Evolutionary conservation across 1,284 basidiomycete species (phyloP), one percentile per base, ranked within the genome.

Genomic region (Ustilago nuda): DNA sequence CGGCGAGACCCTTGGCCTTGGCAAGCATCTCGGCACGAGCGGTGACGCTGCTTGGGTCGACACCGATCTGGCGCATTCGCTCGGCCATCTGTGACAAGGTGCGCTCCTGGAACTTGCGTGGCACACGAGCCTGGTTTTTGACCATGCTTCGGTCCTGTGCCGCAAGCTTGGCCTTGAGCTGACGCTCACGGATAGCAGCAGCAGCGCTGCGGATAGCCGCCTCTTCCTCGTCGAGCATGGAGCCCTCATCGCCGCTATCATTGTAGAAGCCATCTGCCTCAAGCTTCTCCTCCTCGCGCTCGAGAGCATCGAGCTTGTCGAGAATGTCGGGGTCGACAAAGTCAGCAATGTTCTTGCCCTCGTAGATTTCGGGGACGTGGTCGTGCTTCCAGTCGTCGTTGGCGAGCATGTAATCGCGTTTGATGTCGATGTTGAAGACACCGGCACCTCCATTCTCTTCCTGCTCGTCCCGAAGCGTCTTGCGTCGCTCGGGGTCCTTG

Each of bases 271-370:
- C 97, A 84, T 98, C 94, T 1, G 92, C 92, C 86, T 95, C 90
- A 33, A 99, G 89, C 82, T 90, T 91, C 87, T 98, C 96, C 87
- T 99, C 96, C 86, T 99, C 96, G 43, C 93, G 91, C 88, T 99
- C 97, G 61, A 99, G 91, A 11, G 94, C 96, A 85, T 98, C 96
- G 66, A 99, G 91, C 87, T 94, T 95, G 87, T 95, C 94, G 46
- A 91, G 91, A 78, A 99, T 99, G 84, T 99, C 97, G n/a, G 95
- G 93, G 87, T 99, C 97, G 87, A 99, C 93, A 82, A 99, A 99
- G 89, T 99, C 96, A 45, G 95, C 95, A 64, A 99, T 88, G 88
- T 99, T 99, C 90, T 98, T 98, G 87, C 96, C 97, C 78, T 98
- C 91, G 91, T 94, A 91, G 84, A 99, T 93, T 87, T 99, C 97